Conservation (phyloP, 2,329 filamentous ascomycete genomes). For the Apiospora pterosperma region DNA sequence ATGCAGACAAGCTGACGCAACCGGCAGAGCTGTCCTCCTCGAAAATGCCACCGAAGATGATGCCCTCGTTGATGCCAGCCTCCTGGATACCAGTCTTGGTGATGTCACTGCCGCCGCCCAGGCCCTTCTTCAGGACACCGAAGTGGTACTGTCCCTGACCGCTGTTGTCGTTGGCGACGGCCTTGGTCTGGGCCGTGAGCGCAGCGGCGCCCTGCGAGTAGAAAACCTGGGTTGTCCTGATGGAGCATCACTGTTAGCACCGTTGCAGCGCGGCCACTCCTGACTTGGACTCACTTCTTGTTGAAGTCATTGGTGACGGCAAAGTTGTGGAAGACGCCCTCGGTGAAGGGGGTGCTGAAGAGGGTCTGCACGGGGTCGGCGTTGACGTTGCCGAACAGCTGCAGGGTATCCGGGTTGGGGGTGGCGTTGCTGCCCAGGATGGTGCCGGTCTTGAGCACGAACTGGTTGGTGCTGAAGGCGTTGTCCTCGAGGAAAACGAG, state of each 20-base stretch:
- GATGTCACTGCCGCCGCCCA: slow-evolving; percentile 40
- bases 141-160: slow-evolving; percentile 61
- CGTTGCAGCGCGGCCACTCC: neutral
- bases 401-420: slow-evolving; percentile 36
- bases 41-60: slow-evolving; percentile 51
- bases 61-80: slow-evolving; percentile 46
- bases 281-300: slow-evolving; percentile 40
- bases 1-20: slow-evolving; percentile 31
- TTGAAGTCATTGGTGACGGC: slow-evolving; percentile 55
- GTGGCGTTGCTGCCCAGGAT: slow-evolving; percentile 35
- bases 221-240: slow-evolving; percentile 52
- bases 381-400: slow-evolving; percentile 46
- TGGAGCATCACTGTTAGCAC: neutral
- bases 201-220: slow-evolving; percentile 47
- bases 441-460: slow-evolving; percentile 53
- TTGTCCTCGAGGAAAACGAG: slow-evolving; percentile 47
- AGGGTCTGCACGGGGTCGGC: slow-evolving; percentile 42
- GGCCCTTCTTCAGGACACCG: slow-evolving; percentile 59
- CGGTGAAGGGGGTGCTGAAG: slow-evolving; percentile 48
- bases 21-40: slow-evolving; percentile 43
- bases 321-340: slow-evolving; percentile 58
- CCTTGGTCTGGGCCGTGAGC: slow-evolving; percentile 44
- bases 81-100: slow-evolving; percentile 46
- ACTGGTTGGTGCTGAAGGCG: slow-evolving; percentile 47
- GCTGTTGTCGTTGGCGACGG: slow-evolving; percentile 46